Evolutionary conservation across 176 grass and related monocot genomes (phyloP).

Genomic region (Lolium perenne): DNA sequence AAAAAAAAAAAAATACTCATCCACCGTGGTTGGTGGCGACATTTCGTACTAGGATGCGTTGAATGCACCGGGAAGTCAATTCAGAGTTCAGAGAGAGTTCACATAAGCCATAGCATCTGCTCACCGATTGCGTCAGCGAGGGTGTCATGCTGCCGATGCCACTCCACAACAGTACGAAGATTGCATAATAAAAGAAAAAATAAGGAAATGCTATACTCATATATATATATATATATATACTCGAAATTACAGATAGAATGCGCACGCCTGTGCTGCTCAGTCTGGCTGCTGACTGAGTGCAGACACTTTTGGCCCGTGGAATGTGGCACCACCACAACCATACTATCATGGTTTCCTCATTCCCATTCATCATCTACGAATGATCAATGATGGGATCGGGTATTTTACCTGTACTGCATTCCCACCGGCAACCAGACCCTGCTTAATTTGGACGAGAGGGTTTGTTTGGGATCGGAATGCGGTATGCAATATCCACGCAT

Average conservation of each 20-base stretch:
- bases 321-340: background rate
- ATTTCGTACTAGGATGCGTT: background rate
- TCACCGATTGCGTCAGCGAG: background rate
- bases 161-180: background rate
- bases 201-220: background rate
- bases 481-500: background rate
- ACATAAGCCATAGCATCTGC: background rate
- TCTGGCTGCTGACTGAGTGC: background rate
- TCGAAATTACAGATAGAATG: background rate
- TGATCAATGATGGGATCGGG: background rate
- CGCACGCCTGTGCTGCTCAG: background rate
- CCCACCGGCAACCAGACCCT: background rate
- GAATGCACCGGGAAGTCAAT: background rate
- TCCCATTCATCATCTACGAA: background rate
- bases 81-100: background rate
- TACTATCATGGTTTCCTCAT: background rate
- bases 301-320: background rate
- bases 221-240: background rate
- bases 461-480: background rate
- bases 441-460: background rate
- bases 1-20: too few species aligned
- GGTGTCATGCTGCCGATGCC: background rate
- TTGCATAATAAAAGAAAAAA: background rate
- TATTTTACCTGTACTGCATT: too few species aligned
- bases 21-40: conserved; percentile 23